phyloP scores from a whole-genome alignment of 176 grass and related monocot species.

The Bromus sterilis region DNA sequence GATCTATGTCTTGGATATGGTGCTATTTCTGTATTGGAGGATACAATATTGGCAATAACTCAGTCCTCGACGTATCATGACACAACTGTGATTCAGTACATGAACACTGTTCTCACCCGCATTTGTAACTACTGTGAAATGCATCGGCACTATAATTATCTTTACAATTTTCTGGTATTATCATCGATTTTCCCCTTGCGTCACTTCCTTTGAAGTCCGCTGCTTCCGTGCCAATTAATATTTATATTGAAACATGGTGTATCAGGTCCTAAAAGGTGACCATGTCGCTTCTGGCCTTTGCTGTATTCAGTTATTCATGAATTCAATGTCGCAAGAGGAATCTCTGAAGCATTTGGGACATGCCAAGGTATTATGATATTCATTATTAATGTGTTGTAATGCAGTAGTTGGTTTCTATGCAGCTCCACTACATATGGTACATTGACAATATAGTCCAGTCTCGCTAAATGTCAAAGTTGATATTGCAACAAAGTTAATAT shows the following conservation, averaged over 20 bases:
- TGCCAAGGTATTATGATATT: slow-evolving; percentile 53
- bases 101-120: slow-evolving; percentile 63
- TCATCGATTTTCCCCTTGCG: background rate
- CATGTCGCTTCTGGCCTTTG: slow-evolving; percentile 92
- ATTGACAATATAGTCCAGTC: background rate
- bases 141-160: slow-evolving; percentile 96
- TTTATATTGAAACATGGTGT: slow-evolving; percentile 13
- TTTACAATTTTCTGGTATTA: slow-evolving; percentile 92
- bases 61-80: slow-evolving; percentile 54
- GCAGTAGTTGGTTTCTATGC: slow-evolving; percentile 2
- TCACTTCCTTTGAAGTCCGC: background rate
- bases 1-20: slow-evolving; percentile 88
- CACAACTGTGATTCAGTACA: slow-evolving; percentile 47
- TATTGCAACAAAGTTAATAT: no score
- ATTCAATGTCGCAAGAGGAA: slow-evolving; percentile 90
- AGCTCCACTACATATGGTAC: background rate
- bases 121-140: slow-evolving; percentile 96
- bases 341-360: slow-evolving; percentile 86
- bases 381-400: background rate
- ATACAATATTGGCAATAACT: slow-evolving; percentile 53
- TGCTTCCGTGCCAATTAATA: slow-evolving; percentile 12
- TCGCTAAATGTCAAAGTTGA: background rate
- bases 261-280: slow-evolving; percentile 87
- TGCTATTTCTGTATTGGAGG: slow-evolving; percentile 71
- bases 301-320: slow-evolving; percentile 89